phyloP scores from a whole-genome alignment of 139 green algal species.

The Chlamydomonas eustigma region DNA sequence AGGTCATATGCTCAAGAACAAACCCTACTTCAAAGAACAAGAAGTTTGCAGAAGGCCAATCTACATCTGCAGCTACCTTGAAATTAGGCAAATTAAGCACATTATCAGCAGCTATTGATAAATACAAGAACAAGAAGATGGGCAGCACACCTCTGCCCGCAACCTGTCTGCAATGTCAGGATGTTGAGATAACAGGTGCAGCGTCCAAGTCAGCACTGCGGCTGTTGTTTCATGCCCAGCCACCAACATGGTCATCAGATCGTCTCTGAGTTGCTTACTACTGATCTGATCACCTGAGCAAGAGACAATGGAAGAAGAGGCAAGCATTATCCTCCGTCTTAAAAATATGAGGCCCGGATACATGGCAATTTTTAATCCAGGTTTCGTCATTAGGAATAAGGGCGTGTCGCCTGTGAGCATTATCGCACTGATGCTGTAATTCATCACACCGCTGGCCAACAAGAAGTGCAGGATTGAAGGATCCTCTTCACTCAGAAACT shows the following conservation, averaged over 20 bases:
- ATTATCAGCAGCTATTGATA: background rate
- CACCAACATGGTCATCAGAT: slow-evolving; percentile 98
- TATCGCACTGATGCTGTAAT: background rate
- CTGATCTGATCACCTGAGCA: slow-evolving; percentile 75
- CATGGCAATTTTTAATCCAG: too few species aligned
- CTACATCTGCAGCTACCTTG: too few species aligned
- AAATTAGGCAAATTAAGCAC: slow-evolving; percentile 10
- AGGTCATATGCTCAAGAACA: too few species aligned
- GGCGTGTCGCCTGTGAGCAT: slow-evolving; percentile 77
- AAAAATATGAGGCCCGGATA: slow-evolving; percentile 9
- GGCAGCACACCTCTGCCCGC: background rate
- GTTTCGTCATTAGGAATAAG: slow-evolving; percentile 74
- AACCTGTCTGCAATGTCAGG: slow-evolving; percentile 47
- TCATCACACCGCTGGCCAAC: slow-evolving; percentile 51
- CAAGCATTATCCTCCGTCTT: background rate
- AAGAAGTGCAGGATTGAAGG: slow-evolving; percentile 96
- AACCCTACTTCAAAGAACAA: too few species aligned
- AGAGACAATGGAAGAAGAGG: background rate
- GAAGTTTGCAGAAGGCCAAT: too few species aligned
- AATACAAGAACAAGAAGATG: background rate
- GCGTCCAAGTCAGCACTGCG: slow-evolving; percentile 93
- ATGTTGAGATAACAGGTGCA: slow-evolving; percentile 74
- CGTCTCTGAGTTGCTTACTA: slow-evolving; percentile 95
- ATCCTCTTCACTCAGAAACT: slow-evolving; percentile 87
- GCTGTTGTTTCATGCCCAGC: slow-evolving; percentile 95